Conservation (phyloP, 257 asterid genomes). For the Buddleja alternifolia region DNA sequence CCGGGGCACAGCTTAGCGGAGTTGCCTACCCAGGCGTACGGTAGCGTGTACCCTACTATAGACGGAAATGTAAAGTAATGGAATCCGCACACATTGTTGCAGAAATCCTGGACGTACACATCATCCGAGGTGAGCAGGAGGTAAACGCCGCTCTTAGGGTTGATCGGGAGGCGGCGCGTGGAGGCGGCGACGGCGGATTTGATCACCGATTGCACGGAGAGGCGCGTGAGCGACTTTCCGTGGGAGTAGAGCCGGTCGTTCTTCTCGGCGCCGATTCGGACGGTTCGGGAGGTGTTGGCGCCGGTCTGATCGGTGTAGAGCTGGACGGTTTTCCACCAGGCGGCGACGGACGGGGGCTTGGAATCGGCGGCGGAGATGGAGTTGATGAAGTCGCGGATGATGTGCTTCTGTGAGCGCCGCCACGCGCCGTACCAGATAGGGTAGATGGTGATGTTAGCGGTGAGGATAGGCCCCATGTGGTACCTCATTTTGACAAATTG, state of each 20-base stretch:
- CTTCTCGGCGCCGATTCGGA: conserved; percentile 64
- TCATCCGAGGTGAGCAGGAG: conserved; percentile 74
- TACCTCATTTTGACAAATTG: conserved; percentile 70
- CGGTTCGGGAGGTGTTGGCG: conserved; percentile 57
- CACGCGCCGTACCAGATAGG: conserved; percentile 93
- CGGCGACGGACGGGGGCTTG: conserved; percentile 65
- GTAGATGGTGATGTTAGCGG: conserved; percentile 72
- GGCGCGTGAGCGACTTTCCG: conserved; percentile 69
- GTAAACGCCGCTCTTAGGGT: conserved; percentile 74
- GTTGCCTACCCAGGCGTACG: conserved; percentile 96
- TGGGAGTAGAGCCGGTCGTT: conserved; percentile 69
- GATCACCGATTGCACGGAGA: conserved; percentile 70
- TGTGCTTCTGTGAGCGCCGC: conserved; percentile 67
- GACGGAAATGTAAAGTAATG: conserved; percentile 92
- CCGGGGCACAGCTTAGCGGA: conserved; percentile 79
- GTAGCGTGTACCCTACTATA: conserved; percentile 86
- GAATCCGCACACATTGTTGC: conserved; percentile 75
- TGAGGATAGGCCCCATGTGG: conserved; percentile 95
- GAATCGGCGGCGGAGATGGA: conserved; percentile 64
- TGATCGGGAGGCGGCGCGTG: conserved; percentile 72
- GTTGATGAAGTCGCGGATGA: conserved; percentile 82
- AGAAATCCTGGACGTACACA: conserved; percentile 74
- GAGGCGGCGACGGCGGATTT: conserved; percentile 63
- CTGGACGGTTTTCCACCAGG: conserved; percentile 87
- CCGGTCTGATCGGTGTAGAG: conserved; percentile 83